Evolutionary conservation across 805 yeast genomes (phyloP), one percentile per base, ranked within the genome.

Genomic region (Martiniozyma abietophila): DNA sequence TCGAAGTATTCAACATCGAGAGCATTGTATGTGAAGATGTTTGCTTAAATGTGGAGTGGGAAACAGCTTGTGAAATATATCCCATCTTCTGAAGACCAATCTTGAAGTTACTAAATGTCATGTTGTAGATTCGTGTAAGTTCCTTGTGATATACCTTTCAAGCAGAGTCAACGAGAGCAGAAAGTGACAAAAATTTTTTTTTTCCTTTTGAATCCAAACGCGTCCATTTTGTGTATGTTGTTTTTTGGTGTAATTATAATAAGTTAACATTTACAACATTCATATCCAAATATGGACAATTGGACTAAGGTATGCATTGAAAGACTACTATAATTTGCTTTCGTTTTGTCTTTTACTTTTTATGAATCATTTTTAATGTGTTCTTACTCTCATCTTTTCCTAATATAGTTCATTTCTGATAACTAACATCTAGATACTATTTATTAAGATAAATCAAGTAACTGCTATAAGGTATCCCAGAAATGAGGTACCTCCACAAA

Each of bases 71-170:
- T 8, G 36, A 38, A 8, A 31, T 36, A 11, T 40, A 43, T 21
- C 39, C 42, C 29, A 39, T 34, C 31, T 36, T 45, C 20, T 44
- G 42, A 2, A 53, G 40, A n/a, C 58, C 53, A 18, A 48, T 23
- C 34, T 46, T 52, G 36, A 54, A 48, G 32, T 44, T 47, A 8
- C 49, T 43, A 18, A 50, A 47, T 19, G 53, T 39, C 50, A 44
- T 53, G 27, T 17, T 20, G 20, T n/a, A 18, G 30, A n/a, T 18
- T n/a, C n/a, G 11, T 27, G 18, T 27, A n/a, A 18, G 8, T 18
- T n/a, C 17, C n/a, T n/a, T n/a, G n/a, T n/a, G n/a, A n/a, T n/a
- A n/a, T n/a, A n/a, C n/a, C n/a, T n/a, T n/a, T n/a, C n/a, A n/a
- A n/a, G n/a, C n/a, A n/a, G n/a, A n/a, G n/a, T n/a, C n/a, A n/a